These are phyloP conservation scores for Neonectria sp. DNA, from an alignment of 2,329 filamentous ascomycete genomes.

Conservation along the genomic window DNA sequence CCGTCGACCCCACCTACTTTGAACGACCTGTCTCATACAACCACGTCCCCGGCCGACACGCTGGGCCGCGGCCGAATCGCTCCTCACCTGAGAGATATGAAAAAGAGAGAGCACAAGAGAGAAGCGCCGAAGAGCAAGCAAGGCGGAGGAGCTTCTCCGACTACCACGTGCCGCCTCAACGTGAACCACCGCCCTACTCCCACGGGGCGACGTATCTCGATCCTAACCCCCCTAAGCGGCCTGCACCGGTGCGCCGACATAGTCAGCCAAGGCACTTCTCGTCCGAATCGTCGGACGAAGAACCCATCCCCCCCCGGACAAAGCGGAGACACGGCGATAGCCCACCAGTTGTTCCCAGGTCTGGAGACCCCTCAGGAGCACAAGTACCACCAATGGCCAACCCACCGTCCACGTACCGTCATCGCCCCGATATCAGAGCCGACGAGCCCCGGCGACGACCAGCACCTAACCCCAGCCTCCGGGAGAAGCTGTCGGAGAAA, in stretches of 20 bases:
- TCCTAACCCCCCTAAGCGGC: conserved; percentile 49
- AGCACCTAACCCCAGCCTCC: conserved; percentile 57
- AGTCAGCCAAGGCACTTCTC: conserved; percentile 64
- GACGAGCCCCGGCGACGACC: conserved; percentile 57
- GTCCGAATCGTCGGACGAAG: conserved; percentile 60
- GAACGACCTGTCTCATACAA: conserved; percentile 57
- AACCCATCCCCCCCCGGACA: conserved; percentile 48
- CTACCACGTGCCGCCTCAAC: conserved; percentile 57
- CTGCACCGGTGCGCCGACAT: conserved; percentile 58
- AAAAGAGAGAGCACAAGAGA: conserved; percentile 45
- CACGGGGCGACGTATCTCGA: conserved; percentile 54
- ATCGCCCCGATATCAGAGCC: conserved; percentile 52
- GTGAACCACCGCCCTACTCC: conserved; percentile 46
- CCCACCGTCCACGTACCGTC: conserved; percentile 48
- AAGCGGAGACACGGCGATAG: conserved; percentile 46
- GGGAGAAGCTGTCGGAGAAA: conserved; percentile 62
- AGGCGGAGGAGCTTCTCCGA: conserved; percentile 68
- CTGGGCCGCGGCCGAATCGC: conserved; percentile 49
- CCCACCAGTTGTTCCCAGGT: conserved; percentile 39
- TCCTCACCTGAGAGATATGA: conserved; percentile 54
- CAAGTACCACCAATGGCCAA: conserved; percentile 49
- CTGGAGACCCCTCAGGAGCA: conserved; percentile 18
- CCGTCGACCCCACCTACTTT: conserved; percentile 52
- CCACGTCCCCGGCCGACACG: conserved; percentile 57
- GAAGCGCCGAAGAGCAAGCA: conserved; percentile 58